Percentiles rank a stretch among this genome's conserved stretches.
These are phyloP conservation scores for Primulina huaijiensis DNA, from an alignment of 257 asterid genomes.

Conservation along the genomic window DNA sequence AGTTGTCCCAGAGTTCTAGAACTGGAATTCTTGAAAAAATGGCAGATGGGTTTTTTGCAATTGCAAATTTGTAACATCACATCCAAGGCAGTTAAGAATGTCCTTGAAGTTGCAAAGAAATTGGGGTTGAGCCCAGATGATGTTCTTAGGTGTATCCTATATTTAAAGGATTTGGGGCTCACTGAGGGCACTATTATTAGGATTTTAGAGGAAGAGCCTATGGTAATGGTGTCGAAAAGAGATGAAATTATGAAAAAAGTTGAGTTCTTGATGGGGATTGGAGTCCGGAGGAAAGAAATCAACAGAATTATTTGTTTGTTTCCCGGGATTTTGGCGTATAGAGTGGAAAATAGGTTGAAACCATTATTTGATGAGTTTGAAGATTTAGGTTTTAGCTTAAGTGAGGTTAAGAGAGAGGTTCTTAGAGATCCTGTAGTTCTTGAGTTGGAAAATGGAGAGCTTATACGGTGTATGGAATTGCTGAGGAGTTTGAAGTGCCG, in stretches of 20 bases:
- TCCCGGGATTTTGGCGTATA: constrained; percentile 53
- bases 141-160: constrained; percentile 34
- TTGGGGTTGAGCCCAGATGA: constrained; percentile 47
- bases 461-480: constrained; percentile 62
- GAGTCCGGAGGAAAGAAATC: constrained; percentile 40
- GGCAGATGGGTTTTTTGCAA: constrained; percentile 41
- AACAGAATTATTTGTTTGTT: constrained; percentile 43
- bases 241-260: constrained; percentile 35
- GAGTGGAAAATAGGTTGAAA: constrained; percentile 45
- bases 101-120: constrained; percentile 47
- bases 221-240: constrained; percentile 40
- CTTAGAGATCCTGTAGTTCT: constrained; percentile 59
- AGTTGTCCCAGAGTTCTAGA: constrained; percentile 59
- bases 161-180: constrained; percentile 52
- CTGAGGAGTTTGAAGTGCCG: constrained; percentile 69
- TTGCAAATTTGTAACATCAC: constrained; percentile 33
- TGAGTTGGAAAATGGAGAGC: constrained; percentile 77
- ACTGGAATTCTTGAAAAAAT: constrained; percentile 47
- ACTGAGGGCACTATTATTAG: constrained; percentile 39
- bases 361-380: constrained; percentile 63
- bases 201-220: constrained; percentile 62
- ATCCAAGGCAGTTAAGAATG: constrained; percentile 33
- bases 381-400: constrained; percentile 53
- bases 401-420: constrained; percentile 51
- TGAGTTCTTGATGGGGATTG: constrained; percentile 50